Conservation (phyloP, 805 yeast genomes). For the Saccharomycopsis oosterbeekiorum region DNA sequence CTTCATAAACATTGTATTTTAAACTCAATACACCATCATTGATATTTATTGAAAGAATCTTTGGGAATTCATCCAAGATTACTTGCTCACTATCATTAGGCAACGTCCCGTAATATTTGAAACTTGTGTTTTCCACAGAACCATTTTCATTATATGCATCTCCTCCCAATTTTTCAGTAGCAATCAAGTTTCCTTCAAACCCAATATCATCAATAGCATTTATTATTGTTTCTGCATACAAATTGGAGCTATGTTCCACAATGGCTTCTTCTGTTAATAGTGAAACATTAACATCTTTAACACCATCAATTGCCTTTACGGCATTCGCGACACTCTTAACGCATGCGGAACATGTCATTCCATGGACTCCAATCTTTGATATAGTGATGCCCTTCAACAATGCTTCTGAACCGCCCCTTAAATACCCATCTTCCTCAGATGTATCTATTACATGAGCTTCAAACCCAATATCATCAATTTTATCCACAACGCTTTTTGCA, state of each 20-base stretch:
- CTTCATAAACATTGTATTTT: constrained; percentile 35
- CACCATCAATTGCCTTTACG: constrained; percentile 40
- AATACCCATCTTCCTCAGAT: not conserved
- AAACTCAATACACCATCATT: constrained; percentile 39
- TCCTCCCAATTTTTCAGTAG: not conserved
- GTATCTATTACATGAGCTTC: constrained; percentile 33
- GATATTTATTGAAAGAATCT: constrained; percentile 38
- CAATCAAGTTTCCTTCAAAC: constrained; percentile 40
- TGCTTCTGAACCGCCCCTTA: not conserved
- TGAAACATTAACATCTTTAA: constrained; percentile 51
- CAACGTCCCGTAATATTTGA: constrained; percentile 9
- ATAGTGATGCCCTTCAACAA: not conserved
- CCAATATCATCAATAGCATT: constrained; percentile 69
- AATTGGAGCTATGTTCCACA: constrained; percentile 36
- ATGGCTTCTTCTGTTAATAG: constrained; percentile 66
- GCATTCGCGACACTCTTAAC: constrained; percentile 54
- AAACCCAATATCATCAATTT: constrained; percentile 75
- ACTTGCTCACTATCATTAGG: not conserved
- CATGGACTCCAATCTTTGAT: constrained; percentile 28
- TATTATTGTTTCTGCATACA: constrained; percentile 30
- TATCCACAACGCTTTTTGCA: constrained; percentile 34
- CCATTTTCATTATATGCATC: not conserved
- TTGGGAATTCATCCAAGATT: not conserved
- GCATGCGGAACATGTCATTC: constrained; percentile 94
- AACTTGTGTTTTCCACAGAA: not conserved